Evolutionary conservation across 192 early-diverging fungal species (phyloP), one percentile per base, ranked within the genome.

Genomic region (Backusella westeae): DNA sequence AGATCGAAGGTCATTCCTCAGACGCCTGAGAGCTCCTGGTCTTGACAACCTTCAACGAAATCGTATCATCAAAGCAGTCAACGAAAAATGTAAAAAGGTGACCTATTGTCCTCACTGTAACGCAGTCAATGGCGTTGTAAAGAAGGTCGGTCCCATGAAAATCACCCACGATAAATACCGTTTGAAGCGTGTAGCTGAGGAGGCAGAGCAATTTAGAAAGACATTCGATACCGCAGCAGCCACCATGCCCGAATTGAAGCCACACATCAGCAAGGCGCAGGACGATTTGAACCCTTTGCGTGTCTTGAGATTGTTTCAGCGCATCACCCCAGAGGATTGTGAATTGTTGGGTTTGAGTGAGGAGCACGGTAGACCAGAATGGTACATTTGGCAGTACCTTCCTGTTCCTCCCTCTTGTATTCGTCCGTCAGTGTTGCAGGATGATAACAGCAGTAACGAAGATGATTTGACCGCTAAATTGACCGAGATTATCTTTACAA

Each of bases 401-500:
- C 95, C 97, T 8, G 96, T 99, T 6, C 98, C 98, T 3, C 98
- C 98, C 21, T 94, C 94, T 10, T 95, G 94, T 80, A 96, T 99
- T 78, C 93, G 98, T 21, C 97, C 98, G 0, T 97, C 96, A 3
- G 93, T 99, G 39, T 92, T 93, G 6, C 94, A 96, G 83, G 97
- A 99, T 76, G 94, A 93, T 71, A 91, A 93, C 70, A 90, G 76
- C 70, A 97, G 94, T 86, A 97, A 93, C 66, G 97, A 99, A 81
- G 98, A 99, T 72, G 97, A 98, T 81, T 84, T 99, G 76, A 99
- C 98, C 1, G 96, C 95, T 36, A 94, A 99, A 75, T 82, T 97
- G 41, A 94, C 94, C 0, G 98, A 99, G 79, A 96, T 99, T 38
- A 91, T 98, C 52, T 93, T 94, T 63, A 94, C 93, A 56, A 99